Base-by-base conservation (phyloP, 352 stramenopile genomes). In the Pythium sp. region DNA sequence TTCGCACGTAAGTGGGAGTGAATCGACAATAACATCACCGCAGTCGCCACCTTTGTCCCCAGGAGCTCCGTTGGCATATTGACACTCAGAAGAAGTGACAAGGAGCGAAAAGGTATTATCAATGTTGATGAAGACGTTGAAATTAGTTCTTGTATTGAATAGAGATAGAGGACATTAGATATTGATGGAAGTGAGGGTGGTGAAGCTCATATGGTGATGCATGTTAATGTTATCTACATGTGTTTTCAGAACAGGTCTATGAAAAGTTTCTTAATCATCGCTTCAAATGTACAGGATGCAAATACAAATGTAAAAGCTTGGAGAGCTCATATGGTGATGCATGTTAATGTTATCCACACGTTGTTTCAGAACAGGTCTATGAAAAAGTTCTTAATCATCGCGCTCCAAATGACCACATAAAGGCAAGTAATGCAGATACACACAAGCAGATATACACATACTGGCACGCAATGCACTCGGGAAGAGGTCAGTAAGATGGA, bases 281-380 rank as follows among this genome's bases (percentile, higher is more conserved):
- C 77, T 66, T 68, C 64, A 49, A 11, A 49, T 62, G 56, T 5
- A 61, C 62, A 60, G 53, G 28, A 51, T 9, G 62, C 9, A 62
- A 56, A 38, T 28, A 65, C 3, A 43, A 59, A 41, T 32, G 30
- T 3, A 32, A 32, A 32, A 6, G 64, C 34, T 60, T 58, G 64
- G 59, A 71, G 51, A 78, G 76, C 84, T 94, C 84, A 94, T 89
- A 94, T 94, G 86, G 86, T 94, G 86, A 94, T 94, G 87, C 87
- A 95, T 95, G 87, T 92, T 92, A 81, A 62, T 62, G 38, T 72
- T 85, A 81, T 95, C 87, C 80, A 93, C 87, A 95, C 74, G 72
- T 64, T 70, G 57, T 64, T 92, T 95, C 86, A 90, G 87, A 92
- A 95, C 87, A 95, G 87, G 87, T 95, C 87, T 95, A 82, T 92